Percentiles rank a stretch among this genome's conserved stretches.
Conservation (phyloP, 129 eudicot genomes). For the Flaveria linearis region DNA sequence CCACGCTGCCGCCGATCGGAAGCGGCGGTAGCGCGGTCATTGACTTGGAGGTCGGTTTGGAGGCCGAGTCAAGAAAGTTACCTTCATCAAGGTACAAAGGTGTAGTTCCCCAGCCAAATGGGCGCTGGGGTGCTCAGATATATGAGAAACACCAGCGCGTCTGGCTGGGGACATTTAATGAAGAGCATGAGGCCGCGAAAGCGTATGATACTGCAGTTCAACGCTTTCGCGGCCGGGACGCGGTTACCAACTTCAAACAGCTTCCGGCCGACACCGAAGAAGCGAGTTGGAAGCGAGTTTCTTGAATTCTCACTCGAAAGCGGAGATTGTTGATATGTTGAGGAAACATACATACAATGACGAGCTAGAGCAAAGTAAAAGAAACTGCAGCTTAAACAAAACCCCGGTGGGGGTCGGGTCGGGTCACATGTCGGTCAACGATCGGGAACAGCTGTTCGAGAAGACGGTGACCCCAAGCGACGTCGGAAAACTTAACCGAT, state of each 20-base stretch:
- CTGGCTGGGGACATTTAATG: conserved; percentile 91
- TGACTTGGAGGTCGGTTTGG: conserved; percentile 59
- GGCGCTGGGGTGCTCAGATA: conserved; percentile 98
- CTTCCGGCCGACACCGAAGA: conserved; percentile 36
- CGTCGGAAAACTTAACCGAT: conserved; percentile 82
- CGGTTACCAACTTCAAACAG: conserved; percentile 76
- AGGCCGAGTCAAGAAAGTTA: conserved; percentile 73
- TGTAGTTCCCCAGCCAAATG: conserved; percentile 95
- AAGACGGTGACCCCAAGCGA: conserved; percentile 88
- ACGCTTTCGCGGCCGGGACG: conserved; percentile 91
- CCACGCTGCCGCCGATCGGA: conserved; percentile 49
- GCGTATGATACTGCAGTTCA: conserved; percentile 85
- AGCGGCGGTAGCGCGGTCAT: conserved; percentile 61
- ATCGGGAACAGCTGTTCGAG: conserved; percentile 61
- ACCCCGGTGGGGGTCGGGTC: conserved; percentile 27
- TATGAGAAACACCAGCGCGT: conserved; percentile 90
- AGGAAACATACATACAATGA: conserved; percentile 81
- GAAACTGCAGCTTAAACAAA: conserved; percentile 28
- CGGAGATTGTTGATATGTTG: conserved; percentile 89
- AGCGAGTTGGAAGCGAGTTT: conserved; percentile 51
- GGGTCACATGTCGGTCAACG: conserved; percentile 29
- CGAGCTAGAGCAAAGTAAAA: conserved; percentile 75
- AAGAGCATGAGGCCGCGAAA: conserved; percentile 77
- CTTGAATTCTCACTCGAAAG: conserved; percentile 62
- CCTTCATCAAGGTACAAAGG: conserved; percentile 85